phyloP scores from a whole-genome alignment of 1,284 basidiomycete genomes.

The Cutaneotrichosporon cavernicola region DNA sequence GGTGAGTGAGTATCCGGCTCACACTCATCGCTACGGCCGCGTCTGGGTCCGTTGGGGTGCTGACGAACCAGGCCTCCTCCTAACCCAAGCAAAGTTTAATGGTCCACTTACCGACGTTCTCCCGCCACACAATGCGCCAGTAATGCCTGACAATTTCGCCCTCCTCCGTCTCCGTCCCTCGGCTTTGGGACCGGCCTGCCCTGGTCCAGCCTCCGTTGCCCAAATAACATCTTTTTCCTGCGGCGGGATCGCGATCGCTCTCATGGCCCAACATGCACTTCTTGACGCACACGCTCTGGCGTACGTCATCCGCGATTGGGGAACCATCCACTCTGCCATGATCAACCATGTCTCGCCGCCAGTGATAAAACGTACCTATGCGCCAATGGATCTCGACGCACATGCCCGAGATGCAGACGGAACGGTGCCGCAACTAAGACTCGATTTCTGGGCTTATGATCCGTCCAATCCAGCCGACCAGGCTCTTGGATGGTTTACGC shows the following conservation, averaged over 20 bases:
- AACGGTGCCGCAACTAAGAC: constrained; percentile 49
- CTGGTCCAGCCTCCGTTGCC: constrained; percentile 41
- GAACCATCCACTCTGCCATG: constrained; percentile 37
- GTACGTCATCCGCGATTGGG: constrained; percentile 55
- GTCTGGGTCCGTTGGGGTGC: constrained; percentile 34
- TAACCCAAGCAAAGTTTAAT: constrained; percentile 41
- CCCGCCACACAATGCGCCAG: constrained; percentile 11
- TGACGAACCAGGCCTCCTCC: constrained; percentile 53
- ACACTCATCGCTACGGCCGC: constrained; percentile 52
- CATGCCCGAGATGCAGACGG: constrained; percentile 41
- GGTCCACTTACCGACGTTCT: constrained; percentile 36
- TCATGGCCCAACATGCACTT: constrained; percentile 52
- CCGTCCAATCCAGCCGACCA: constrained; percentile 13
- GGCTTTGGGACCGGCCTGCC: constrained; percentile 15
- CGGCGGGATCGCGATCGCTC: constrained; percentile 37
- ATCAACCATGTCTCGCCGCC: not conserved
- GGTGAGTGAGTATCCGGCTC: constrained; percentile 15
- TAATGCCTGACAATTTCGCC: constrained; percentile 9
- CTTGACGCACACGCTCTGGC: constrained; percentile 54
- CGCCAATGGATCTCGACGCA: constrained; percentile 50
- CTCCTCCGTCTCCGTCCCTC: constrained; percentile 11
- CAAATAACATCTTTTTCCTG: constrained; percentile 51
- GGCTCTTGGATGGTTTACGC: constrained; percentile 21
- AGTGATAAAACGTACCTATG: constrained; percentile 42
- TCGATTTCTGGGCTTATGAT: constrained; percentile 40